phyloP scores from a whole-genome alignment of 2,329 filamentous ascomycete genomes.

The Epichloe sp. region DNA sequence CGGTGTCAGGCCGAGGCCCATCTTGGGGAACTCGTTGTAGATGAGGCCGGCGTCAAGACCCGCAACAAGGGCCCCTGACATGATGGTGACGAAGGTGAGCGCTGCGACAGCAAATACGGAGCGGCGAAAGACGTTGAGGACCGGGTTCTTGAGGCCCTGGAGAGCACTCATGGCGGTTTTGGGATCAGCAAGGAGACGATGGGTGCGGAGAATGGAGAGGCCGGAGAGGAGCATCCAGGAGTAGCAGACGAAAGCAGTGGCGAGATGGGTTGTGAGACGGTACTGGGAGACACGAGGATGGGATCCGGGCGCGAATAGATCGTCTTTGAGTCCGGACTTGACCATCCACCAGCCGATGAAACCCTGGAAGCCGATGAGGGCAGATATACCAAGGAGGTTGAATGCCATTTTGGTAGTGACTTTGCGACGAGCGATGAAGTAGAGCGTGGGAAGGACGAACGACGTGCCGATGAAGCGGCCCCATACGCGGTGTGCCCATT shows the following conservation, averaged over 20 bases:
- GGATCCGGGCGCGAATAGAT: slow-evolving; percentile 80
- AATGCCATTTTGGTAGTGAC: slow-evolving; percentile 68
- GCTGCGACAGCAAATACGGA: slow-evolving; percentile 56
- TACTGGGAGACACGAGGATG: slow-evolving; percentile 94
- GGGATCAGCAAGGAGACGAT: slow-evolving; percentile 56
- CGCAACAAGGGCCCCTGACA: slow-evolving; percentile 88
- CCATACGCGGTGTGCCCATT: slow-evolving; percentile 94
- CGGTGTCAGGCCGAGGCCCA: slow-evolving; percentile 75
- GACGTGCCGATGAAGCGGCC: slow-evolving; percentile 81
- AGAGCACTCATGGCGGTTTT: slow-evolving; percentile 47
- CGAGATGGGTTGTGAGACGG: slow-evolving; percentile 77
- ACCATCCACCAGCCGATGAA: slow-evolving; percentile 99
- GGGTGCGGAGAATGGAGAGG: slow-evolving; percentile 68
- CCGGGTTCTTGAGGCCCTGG: slow-evolving; percentile 48
- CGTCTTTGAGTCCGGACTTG: slow-evolving; percentile 87
- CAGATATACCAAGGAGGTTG: slow-evolving; percentile 70
- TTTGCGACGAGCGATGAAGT: slow-evolving; percentile 70
- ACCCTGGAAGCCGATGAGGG: slow-evolving; percentile 87
- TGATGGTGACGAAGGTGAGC: slow-evolving; percentile 77
- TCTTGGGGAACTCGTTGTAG: slow-evolving; percentile 96
- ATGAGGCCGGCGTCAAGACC: slow-evolving; percentile 93
- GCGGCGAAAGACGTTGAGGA: slow-evolving; percentile 60
- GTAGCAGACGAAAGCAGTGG: slow-evolving; percentile 85
- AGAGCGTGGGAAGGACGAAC: slow-evolving; percentile 76
- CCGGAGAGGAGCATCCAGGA: slow-evolving; percentile 88